These are phyloP conservation scores for Quercus rubra DNA, from an alignment of 306 rosid species.

Conservation along the genomic window DNA sequence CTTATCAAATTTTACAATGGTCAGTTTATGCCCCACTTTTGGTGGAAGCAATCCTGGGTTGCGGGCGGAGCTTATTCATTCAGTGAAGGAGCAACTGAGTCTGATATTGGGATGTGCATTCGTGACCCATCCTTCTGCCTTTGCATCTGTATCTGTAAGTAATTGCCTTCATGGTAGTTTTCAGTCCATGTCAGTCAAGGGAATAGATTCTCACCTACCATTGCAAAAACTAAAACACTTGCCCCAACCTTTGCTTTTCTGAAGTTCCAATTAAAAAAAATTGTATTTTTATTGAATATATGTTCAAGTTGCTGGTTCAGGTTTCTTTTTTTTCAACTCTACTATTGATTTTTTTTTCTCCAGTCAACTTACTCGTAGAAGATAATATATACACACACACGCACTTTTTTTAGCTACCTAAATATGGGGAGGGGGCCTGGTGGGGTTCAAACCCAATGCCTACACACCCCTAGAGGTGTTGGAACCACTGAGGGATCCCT, in stretches of 20 bases:
- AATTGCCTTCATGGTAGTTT: conserved; percentile 1
- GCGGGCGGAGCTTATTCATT: conserved; percentile 83
- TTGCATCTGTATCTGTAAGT: conserved; percentile 92
- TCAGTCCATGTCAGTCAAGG: conserved; percentile 8
- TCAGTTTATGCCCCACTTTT: conserved; percentile 81
- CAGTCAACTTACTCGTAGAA: no score
- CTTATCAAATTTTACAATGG: conserved; percentile 9
- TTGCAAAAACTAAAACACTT: neutral
- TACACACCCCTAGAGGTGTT: no score
- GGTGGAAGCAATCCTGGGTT: conserved; percentile 98
- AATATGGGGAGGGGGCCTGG: no score
- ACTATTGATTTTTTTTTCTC: no score
- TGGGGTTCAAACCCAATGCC: no score
- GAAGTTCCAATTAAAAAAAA: neutral
- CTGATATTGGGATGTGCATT: conserved; percentile 78
- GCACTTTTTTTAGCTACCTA: no score
- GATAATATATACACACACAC: no score
- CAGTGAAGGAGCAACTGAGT: conserved; percentile 70
- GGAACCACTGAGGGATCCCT: no score
- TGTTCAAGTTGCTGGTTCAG: no score
- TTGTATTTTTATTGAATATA: no score
- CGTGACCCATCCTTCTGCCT: conserved; percentile 73
- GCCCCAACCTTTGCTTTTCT: neutral
- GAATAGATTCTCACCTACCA: neutral
- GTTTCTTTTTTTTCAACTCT: no score